Base-by-base conservation (phyloP, 768 basidiomycete genomes). In the Psilocybe cubensis region DNA sequence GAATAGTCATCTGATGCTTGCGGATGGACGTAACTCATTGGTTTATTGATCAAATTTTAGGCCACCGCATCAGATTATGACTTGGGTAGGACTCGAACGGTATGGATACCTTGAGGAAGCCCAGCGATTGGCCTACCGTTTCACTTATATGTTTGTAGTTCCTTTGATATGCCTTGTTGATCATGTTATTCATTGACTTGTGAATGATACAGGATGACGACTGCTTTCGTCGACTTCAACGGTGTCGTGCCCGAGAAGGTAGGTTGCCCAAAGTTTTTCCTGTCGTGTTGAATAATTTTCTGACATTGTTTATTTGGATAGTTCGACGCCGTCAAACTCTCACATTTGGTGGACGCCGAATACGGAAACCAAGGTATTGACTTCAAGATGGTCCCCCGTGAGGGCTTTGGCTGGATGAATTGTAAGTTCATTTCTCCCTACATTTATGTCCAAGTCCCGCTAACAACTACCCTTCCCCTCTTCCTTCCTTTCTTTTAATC, bases 331-430 rank as follows among this genome's bases (percentile, higher is more conserved):
- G 96, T 99, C 62, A 92, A 88, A 72, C 83, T 97, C 20, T 96
- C 93, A 1, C 95, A 98, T 69, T 82, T 98, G 45, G 96, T 99
- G 5, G 96, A 96, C 68, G 97, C 96, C 43, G 96, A 98, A 76
- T 98, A 98, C 65, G 91, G 94, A 8, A 95, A 95, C 70, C 93
- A 95, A 69, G 96, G 96, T 47, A 82, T 96, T 64, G 96, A 99
- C 77, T 99, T 99, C 79, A 94, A 96, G 77, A 88, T 96, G 83
- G 91, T 98, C 42, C 96, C 96, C 48, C 84, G 95, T 12, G 96
- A 98, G 74, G 96, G 96, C 53, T 99, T 98, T 69, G 96, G 96
- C 8, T 98, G 95, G 96, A 97, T 95, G 91, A 96, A 96, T 60
- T 82, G 93, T 94, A 66, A 58, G 87, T 76, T 52, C 21, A n/a